Evolutionary conservation across 78 protist species (phyloP), one percentile per base, ranked within the genome.

Genomic region (Parvularia atlantis): DNA sequence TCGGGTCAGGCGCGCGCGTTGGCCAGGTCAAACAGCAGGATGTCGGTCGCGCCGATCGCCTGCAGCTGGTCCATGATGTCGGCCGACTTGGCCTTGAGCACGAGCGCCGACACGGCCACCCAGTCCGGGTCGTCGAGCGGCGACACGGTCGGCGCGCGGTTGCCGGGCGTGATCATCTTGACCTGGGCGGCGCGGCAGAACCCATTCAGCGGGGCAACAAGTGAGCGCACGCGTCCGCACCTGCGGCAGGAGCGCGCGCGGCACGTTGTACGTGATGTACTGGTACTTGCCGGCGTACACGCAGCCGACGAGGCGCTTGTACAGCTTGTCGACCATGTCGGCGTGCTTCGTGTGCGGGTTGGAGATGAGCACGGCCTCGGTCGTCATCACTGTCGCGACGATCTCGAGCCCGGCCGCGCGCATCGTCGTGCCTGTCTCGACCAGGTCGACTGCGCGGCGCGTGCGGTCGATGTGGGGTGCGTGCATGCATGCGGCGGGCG

Each of bases 381-480:
- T 69, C 36, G 11, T 9, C 76, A 69, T 64, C n/a, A 83, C 9
- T 52, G 7, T 31, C 5, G n/a, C 52, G 19, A 76, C 77, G 10
- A 53, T 35, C 64, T 63, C 63, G 20, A 85, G 73, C 26, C 84
- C 82, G 2, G 85, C 85, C 17, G 90, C 90, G n/a, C 69, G 75
- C 90, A 85, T 85, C 59, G 90, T 85, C 39, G 64, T 75, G 5
- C 90, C 90, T 13, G 90, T 75, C 59, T 85, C 90, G 16, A 85
- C 90, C n/a, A 85, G 33, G 50, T 85, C 90, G 24, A 85, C 83
- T 6, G 76, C 41, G n/a, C n/a, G 30, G 69, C 76, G 62, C 40
- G 61, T 16, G 67, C 64, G 33, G 13, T 57, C 17, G 62, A 57
- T 57, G 62, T n/a, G n/a, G n/a, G n/a, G n/a, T n/a, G n/a, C n/a